Evolutionary conservation across 257 asterid genomes (phyloP), one percentile per base, ranked within the genome.

Genomic region (Linaria vulgaris): DNA sequence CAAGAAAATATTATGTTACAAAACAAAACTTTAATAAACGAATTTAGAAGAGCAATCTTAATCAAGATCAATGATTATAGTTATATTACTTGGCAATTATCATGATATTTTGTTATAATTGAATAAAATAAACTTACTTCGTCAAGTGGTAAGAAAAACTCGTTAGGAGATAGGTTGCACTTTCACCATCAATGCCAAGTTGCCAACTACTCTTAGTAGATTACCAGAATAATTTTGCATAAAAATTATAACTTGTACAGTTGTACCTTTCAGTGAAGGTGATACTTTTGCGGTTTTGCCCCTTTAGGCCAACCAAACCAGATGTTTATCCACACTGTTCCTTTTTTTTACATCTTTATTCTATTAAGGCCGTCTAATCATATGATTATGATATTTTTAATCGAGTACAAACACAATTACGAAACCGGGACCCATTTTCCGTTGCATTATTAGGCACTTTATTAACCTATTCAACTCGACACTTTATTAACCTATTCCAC

Each of bases 281-380:
- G 72, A 72, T 63, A 62, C 52, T 74, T 77, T 34, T 43, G 45
- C 70, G n/a, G n/a, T n/a, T n/a, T n/a, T n/a, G n/a, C 66, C 63
- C 66, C 61, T 51, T 22, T 22, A 69, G 56, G 69, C 31, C 41
- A 24, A 48, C 43, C 50, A 62, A 13, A 57, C 43, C 44, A 14
- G 21, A 27, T 68, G 45, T 45, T 69, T 69, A 66, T 62, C 67
- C 75, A 51, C 6, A 64, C 22, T 50, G 67, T 16, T 22, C 37
- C 21, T 12, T 17, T 25, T 23, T 45, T 41, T 21, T 14, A 20
- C 17, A 6, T 44, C 19, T 2, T 53, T 17, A 31, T 47, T 56
- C 21, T 30, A 44, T 25, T 27, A 27, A 66, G 25, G 11, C 14
- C 22, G 22, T 38, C 37, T 31, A 59, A 21, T 49, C 17, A 27